Evolutionary conservation across 1,284 basidiomycete genomes (phyloP), one percentile per base, ranked within the genome.

Genomic region (Pseudozyma tsukubaensis): DNA sequence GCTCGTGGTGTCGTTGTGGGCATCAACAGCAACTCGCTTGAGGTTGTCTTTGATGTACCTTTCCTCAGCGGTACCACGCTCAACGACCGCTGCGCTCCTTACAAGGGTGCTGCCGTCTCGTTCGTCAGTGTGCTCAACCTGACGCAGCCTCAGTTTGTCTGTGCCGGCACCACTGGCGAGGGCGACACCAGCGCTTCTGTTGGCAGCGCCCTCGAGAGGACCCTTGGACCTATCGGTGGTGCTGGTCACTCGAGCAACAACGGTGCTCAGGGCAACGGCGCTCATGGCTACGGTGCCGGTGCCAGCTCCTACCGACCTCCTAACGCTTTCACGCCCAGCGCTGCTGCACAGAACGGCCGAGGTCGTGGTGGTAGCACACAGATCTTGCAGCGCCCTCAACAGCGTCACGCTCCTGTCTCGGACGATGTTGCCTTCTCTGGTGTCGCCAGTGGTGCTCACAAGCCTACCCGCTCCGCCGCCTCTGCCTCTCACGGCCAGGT

Each of bases 1-100:
- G 92, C 92, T 59, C 96, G 96, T 85, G 97, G 97, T 43, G 93
- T 96, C 10, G 94, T 98, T 16, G 89, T 99, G 56, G 94, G 95
- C 5, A 86, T 99, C 79, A 87, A 90, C 12, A 92, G 91, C 80
- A 67, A 65, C 59, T 90, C 91, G 11, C 92, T 99, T 88, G 97
- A 99, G 84, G 91, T 99, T n/a, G 89, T 97, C 0, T 99, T 97
- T 91, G 97, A 99, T 84, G 90, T 92, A 19, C 89, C 94, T 0
- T 99, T 98, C 87, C 92, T 99, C 88, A 91, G 94, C 36, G 96
- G 97, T 11, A 89, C 89, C 2, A 97, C 92, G 0, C 87, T 99
- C 5, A 90, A 90, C n/a, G 92, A 93, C 75, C 37, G 73, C 8
- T 78, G 66, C 54, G 44, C 53, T 11, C 59, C 67, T 12, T 77